Conservation (phyloP, 2,329 filamentous ascomycete species). For the Aspergillus tanneri region DNA sequence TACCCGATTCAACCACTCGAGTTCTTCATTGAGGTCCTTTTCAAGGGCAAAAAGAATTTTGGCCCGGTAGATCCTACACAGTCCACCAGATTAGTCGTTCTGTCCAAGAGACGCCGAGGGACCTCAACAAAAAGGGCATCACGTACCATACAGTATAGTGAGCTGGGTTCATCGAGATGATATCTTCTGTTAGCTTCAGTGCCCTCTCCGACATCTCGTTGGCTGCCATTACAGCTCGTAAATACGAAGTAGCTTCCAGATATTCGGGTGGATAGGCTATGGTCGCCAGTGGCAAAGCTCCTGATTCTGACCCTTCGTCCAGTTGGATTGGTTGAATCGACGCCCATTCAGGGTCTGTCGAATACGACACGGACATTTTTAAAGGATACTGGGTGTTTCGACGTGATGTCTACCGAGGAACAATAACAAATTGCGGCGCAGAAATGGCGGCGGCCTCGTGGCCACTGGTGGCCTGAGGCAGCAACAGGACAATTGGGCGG, state of each 20-base stretch:
- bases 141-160: constrained; percentile 93
- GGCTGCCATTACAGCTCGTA: constrained; percentile 86
- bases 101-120: background rate
- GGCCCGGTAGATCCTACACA: constrained; percentile 74
- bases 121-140: no score
- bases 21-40: constrained; percentile 67
- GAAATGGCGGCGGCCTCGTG: background rate
- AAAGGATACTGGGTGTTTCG: background rate
- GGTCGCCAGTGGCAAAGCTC: constrained; percentile 69
- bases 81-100: constrained; percentile 11
- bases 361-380: constrained; percentile 49
- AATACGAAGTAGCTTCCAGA: constrained; percentile 86
- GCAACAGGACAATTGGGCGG: background rate
- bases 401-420: no score
- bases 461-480: background rate
- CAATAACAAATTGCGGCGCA: background rate
- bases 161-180: constrained; percentile 90
- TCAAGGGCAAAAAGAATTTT: constrained; percentile 69
- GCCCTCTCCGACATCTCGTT: constrained; percentile 80
- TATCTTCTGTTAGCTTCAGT: constrained; percentile 78
- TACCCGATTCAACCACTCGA: constrained; percentile 81
- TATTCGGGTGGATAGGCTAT: constrained; percentile 92
- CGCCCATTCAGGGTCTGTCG: constrained; percentile 73
- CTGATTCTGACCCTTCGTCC: constrained; percentile 65
- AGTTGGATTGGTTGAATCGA: constrained; percentile 81